These are phyloP conservation scores for Metschnikowia aberdeeniae DNA, from an alignment of 805 yeast genomes.

Conservation along the genomic window DNA sequence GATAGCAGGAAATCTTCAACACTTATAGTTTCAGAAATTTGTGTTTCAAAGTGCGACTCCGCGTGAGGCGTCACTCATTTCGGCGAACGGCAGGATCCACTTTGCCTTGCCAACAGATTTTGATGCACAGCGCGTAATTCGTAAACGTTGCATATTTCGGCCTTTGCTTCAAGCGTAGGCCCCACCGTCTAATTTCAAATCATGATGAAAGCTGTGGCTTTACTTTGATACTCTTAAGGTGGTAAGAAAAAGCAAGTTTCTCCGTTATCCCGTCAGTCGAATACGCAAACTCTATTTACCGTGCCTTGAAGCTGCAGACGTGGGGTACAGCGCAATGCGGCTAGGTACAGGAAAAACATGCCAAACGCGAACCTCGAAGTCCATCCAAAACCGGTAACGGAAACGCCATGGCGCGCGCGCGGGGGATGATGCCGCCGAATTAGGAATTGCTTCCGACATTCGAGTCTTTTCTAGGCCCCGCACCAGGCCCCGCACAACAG, in stretches of 20 bases:
- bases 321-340: neutral
- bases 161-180: too few species aligned
- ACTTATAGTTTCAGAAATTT: neutral
- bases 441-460: neutral
- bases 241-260: neutral
- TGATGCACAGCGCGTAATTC: neutral
- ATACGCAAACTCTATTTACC: too few species aligned
- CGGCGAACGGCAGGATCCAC: too few species aligned
- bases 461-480: neutral
- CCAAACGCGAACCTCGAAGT: neutral
- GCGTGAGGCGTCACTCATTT: neutral
- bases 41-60: neutral
- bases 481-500: neutral
- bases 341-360: neutral
- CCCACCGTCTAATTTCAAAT: too few species aligned
- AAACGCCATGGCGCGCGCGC: neutral
- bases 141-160: too few species aligned
- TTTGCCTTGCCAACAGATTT: too few species aligned
- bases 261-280: too few species aligned
- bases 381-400: neutral
- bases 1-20: neutral
- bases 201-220: neutral
- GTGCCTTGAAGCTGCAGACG: neutral
- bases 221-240: neutral
- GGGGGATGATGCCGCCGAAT: neutral